phyloP scores from a whole-genome alignment of 768 basidiomycete genomes.

The Cystobasidium onofrii region DNA sequence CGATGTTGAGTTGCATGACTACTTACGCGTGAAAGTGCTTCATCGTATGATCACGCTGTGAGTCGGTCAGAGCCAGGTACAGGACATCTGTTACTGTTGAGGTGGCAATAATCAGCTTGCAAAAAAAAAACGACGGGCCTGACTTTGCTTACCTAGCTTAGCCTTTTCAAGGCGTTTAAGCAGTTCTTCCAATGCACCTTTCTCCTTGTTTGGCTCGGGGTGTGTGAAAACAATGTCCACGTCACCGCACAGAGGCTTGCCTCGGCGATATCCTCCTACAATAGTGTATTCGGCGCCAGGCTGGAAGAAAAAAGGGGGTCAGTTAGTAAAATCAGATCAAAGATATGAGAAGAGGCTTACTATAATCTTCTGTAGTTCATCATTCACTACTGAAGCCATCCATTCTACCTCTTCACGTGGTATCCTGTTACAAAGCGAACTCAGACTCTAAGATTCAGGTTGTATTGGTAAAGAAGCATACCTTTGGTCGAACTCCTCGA shows the following conservation, averaged over 20 bases:
- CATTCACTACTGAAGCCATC: conserved; percentile 61
- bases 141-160: conserved; percentile 47
- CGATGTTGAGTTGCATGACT: no score
- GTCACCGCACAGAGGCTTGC: conserved; percentile 71
- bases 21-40: conserved; percentile 30
- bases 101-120: conserved; percentile 2
- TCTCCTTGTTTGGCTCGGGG: conserved; percentile 52
- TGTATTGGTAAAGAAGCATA: no score
- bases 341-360: conserved; percentile 1
- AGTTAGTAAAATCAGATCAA: not conserved
- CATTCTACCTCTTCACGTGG: conserved; percentile 67
- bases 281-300: conserved; percentile 16
- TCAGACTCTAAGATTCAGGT: no score
- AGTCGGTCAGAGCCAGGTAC: conserved; percentile 6
- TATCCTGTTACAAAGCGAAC: conserved; percentile 52
- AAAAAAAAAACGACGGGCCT: not conserved
- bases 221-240: conserved; percentile 85
- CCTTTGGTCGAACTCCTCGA: conserved; percentile 44
- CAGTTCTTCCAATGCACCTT: conserved; percentile 58
- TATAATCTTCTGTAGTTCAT: conserved; percentile 56
- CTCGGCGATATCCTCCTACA: conserved; percentile 63
- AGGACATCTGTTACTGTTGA: conserved; percentile 16
- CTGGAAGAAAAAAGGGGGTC: not conserved
- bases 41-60: conserved; percentile 15
- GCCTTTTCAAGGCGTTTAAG: conserved; percentile 54